Percentiles rank a stretch among this genome's conserved stretches.
Evolutionary conservation across 169 alveolate genomes (phyloP).

Genomic region (Cryptosporidium sp.): DNA sequence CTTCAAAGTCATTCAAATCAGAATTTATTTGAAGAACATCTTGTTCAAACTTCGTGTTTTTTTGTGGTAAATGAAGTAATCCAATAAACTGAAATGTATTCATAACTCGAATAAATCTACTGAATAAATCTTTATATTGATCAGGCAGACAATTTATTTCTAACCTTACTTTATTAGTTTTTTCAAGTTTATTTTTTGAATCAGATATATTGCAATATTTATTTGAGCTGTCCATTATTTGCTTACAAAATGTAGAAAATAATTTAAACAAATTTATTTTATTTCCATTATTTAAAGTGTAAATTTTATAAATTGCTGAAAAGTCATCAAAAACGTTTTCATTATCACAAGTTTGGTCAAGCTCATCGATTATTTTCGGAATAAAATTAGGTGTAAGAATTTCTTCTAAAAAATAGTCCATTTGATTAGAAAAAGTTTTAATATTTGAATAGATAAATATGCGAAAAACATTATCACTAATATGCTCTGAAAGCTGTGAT

Average conservation of each 20-base stretch:
- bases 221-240: not conserved
- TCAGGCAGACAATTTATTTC: not conserved
- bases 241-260: conserved; percentile 1
- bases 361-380: conserved; percentile 3
- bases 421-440: not conserved
- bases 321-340: not conserved
- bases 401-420: conserved; percentile 34
- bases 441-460: not conserved
- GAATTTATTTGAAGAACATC: not conserved
- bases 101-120: conserved; percentile 7
- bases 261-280: conserved; percentile 31
- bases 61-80: conserved; percentile 12
- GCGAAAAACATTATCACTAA: not conserved
- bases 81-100: conserved; percentile 58
- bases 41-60: conserved; percentile 4
- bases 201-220: not conserved
- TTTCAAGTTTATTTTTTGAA: not conserved
- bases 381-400: conserved; percentile 5
- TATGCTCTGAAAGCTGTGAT: not conserved
- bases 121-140: conserved; percentile 8
- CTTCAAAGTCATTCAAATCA: not conserved
- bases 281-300: not conserved
- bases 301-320: conserved; percentile 9
- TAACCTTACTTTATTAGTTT: not conserved
- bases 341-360: not conserved